Base-by-base conservation (phyloP, 352 stramenopile genomes). In the Globisporangium apiculatum region DNA sequence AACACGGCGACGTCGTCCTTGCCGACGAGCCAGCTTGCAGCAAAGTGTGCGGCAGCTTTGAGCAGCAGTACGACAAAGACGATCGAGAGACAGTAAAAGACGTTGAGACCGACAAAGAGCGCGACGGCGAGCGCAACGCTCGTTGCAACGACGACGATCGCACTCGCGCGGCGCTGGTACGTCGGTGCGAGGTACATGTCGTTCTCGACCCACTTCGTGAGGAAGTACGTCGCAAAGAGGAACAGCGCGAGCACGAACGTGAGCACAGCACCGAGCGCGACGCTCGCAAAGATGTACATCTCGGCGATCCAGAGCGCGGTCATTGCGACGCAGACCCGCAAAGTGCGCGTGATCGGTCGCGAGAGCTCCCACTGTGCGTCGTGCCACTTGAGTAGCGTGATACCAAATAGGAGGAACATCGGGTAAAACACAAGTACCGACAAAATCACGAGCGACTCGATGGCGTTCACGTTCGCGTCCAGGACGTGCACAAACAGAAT, bases 1-100 rank as follows among this genome's bases (percentile, higher is more conserved):
- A 91, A 96, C 45, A 91, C 63, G 41, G 74, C 62, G 40, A 86
- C 63, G 11, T 89, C 86, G 18, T 81, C 79, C 46, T 87, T 75
- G 14, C 58, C 60, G 42, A 89, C 73, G 40, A 91, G 66, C 74
- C 77, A 89, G 15, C 68, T 75, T 40, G 74, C 75, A n/a, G 63
- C 61, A 17, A 87, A 76, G 53, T 89, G 80, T 24, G 90, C 51
- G 5, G 67, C 59, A 40, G 85, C 85, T 56, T 92, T 90, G 47
- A 95, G 75, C 14, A 95, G 59, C 43, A 92, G 62, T 43, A 96
- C 82, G 36, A 91, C 58, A 42, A 96, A 93, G 7, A 89, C 71
- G 55, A 95, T 89, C 8, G 85, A 91, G 15, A 96, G 68, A 55
- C 79, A 92, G 52, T 71, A 88, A 64, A 97, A 97, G 53, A 94